Conservation (phyloP, 139 green algal genomes). For the Chlorella ohadii region DNA sequence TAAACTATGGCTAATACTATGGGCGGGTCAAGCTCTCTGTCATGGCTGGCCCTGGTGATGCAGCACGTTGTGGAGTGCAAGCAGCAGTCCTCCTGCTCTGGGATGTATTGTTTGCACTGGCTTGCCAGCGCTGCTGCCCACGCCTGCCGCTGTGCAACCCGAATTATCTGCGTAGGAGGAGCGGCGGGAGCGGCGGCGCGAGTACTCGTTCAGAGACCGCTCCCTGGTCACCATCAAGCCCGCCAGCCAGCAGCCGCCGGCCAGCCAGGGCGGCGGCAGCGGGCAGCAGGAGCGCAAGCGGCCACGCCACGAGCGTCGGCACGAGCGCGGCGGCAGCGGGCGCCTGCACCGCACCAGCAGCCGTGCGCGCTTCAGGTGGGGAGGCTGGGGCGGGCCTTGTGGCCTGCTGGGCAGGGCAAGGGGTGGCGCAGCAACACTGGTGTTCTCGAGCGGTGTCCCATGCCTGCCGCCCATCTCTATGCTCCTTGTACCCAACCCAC, state of each 20-base stretch:
- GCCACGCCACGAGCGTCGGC: neutral
- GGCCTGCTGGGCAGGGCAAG: neutral
- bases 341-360: conserved; percentile 37
- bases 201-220: conserved; percentile 42
- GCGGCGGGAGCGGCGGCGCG: conserved; percentile 4
- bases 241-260: conserved; percentile 15
- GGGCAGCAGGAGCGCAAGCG: conserved; percentile 12
- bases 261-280: conserved; percentile 2
- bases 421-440: no score
- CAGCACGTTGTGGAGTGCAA: no score
- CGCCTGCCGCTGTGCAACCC: no score
- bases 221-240: conserved; percentile 41
- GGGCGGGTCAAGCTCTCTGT: no score
- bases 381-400: neutral
- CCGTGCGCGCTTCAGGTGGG: conserved; percentile 15
- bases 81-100: no score
- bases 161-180: no score
- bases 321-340: conserved; percentile 1
- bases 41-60: conserved; percentile 7
- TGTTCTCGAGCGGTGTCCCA: no score
- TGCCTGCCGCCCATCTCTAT: no score
- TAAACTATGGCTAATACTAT: no score
- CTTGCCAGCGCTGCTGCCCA: no score
- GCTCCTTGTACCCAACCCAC: neutral
- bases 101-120: no score